Base-by-base conservation (phyloP, 768 basidiomycete species). In the Pseudohyphozyma bogoriensis region DNA sequence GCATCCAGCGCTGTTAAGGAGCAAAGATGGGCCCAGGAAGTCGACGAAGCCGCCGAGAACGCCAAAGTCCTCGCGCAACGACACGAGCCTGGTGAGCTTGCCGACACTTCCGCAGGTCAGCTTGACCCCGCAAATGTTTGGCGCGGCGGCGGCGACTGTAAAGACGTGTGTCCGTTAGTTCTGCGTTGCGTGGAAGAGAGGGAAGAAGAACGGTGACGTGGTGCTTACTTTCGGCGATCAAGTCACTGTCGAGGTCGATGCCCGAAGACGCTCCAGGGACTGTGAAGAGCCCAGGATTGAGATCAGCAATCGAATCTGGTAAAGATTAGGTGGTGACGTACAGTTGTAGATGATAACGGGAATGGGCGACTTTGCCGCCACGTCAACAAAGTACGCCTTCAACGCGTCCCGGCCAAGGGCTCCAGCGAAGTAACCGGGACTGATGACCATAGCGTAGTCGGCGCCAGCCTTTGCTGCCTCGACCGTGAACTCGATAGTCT, bases 271-370 rank as follows among this genome's bases (percentile, higher is more conserved):
- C 62, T 4, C 53, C 58, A 36, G 54, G 54, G 44, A 22, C 26
- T 24, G 33, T 24, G 22, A 39, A 22, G 4, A 40, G n/a, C n/a
- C n/a, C n/a, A 51, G 35, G 11, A 18, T 53, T 10, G 44, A 28
- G 37, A 24, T 24, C 16, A 39, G 44, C 28, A n/a, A 22, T 1
- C 28, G 61, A 46, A 4, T 37, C 11, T 33, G 11, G n/a, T 10
- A 18, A 47, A 46, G 36, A 66, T 86, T 50, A 77, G 78, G 45
- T n/a, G n/a, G n/a, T n/a, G n/a, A 33, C 1, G 6, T 87, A 86
- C 75, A 89, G 75, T 90, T 90, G 77, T 90, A 90, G 52, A 90
- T 80, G 80, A 87, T 81, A n/a, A 80, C 82, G 79, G 28, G 87
- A 81, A 76, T 65, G 12, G 70, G 70, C 10, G 69, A 71, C n/a